phyloP scores from a whole-genome alignment of 1,284 basidiomycete genomes.

The Apiotrichum mycotoxinovorans region DNA sequence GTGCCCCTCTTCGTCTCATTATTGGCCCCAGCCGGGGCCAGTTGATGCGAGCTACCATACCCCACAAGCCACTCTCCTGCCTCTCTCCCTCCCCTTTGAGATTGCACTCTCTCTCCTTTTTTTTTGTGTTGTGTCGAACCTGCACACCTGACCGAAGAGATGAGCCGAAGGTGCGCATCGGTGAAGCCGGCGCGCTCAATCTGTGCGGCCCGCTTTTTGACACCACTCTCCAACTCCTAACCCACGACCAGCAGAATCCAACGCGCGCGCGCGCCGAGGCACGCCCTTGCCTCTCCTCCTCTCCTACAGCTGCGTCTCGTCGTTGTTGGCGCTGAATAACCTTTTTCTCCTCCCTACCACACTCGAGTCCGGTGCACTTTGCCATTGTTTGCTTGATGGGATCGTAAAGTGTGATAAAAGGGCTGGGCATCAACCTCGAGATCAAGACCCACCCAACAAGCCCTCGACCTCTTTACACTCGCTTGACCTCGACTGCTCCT shows the following conservation, averaged over 20 bases:
- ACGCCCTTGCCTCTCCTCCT: too few relatives aligned
- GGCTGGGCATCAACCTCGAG: not conserved
- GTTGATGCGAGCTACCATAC: not conserved
- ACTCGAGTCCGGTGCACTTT: not conserved
- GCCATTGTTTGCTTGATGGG: not conserved
- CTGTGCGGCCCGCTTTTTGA: not conserved
- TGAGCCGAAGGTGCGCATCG: not conserved
- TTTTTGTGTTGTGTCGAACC: not conserved
- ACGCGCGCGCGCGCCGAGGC: not conserved
- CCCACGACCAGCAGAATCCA: not conserved
- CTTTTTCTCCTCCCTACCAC: not conserved
- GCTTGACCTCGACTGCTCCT: too few relatives aligned
- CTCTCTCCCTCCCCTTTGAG: too few relatives aligned
- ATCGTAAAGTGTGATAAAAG: not conserved
- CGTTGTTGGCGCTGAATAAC: not conserved
- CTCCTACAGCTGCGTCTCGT: too few relatives aligned
- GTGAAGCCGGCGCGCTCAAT: not conserved
- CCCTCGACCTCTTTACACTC: not conserved
- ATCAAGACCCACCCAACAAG: not conserved
- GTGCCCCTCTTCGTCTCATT: not conserved
- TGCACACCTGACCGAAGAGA: not conserved
- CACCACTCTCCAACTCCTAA: not conserved
- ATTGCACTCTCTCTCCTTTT: not conserved
- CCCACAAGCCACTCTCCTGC: not conserved
- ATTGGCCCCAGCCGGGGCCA: constrained; percentile 1